Conservation (phyloP, 495 filamentous ascomycete species). For the Aspergillus hancockii region DNA sequence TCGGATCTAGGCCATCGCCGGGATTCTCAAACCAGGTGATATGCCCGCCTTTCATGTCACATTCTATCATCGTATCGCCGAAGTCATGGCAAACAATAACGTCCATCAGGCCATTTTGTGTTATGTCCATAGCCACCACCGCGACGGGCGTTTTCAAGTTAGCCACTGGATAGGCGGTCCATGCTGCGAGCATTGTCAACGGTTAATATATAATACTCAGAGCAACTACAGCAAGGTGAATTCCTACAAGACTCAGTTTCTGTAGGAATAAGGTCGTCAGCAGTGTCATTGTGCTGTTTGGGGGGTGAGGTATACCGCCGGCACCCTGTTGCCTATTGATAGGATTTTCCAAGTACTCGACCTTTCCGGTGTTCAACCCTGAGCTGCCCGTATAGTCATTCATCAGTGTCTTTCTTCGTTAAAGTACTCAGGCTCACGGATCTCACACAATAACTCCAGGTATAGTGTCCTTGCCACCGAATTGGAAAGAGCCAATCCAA, state of each 20-base stretch:
- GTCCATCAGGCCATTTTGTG: background rate
- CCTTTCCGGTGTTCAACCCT: background rate
- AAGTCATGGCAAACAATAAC: background rate
- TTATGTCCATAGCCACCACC: constrained; percentile 2
- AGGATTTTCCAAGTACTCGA: background rate
- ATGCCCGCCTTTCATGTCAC: background rate
- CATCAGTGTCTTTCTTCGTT: background rate
- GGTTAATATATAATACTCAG: too few relatives aligned
- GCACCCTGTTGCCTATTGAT: background rate
- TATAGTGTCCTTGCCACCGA: background rate
- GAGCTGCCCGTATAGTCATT: background rate
- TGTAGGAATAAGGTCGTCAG: too few relatives aligned
- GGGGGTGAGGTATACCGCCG: background rate
- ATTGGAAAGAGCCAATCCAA: background rate
- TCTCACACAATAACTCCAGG: background rate
- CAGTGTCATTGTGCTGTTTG: too few relatives aligned
- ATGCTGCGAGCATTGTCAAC: background rate
- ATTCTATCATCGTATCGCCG: background rate
- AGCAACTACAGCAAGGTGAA: too few relatives aligned
- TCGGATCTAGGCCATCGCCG: background rate
- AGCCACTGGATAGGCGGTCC: background rate
- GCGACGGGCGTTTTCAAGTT: background rate
- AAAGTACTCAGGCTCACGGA: too few relatives aligned
- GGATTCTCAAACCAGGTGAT: constrained; percentile 8
- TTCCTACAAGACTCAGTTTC: too few relatives aligned